Base-by-base conservation (phyloP, 352 stramenopile genomes). In the Halophytophthora polymorphica region DNA sequence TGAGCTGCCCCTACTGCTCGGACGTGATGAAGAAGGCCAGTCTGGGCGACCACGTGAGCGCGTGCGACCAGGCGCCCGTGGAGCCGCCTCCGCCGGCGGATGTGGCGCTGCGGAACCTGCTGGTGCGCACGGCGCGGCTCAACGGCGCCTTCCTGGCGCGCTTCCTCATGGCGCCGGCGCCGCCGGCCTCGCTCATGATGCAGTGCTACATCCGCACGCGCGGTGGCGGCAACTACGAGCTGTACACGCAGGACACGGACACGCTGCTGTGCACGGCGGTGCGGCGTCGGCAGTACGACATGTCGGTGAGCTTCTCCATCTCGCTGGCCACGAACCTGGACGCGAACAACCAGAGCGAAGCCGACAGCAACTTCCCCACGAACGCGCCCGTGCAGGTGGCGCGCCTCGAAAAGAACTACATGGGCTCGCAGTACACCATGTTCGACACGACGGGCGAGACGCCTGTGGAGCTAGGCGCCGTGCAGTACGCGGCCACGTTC, bases 351-450 rank as follows among this genome's bases (percentile, higher is more conserved):
- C 41, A 54, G 41, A 44, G 56, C 6, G 50, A 54, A 29, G 58
- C 54, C 5, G 44, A 61, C 36, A 50, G 47, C 3, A 42, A 35
- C 0, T 59, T 59, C 18, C 47, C 58, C 12, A 25, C 65, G 1
- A 69, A 72, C 31, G 47, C 64, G 1, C 50, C 54, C 0, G 58
- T 80, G 23, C 80, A 84, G 23, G 76, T 93, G 33, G 83, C 77
- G 15, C 65, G 83, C 22, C 61, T 93, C n/a, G 83, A 93, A 58
- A 90, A 90, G 64, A 93, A 93, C 61, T 93, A 90, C 66, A 90
- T 93, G 77, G 83, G 83, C 15, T 90, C 79, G 15, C 83, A 93
- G 76, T 93, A 93, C 75, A 90, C 80, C 3, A 87, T 93, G 69
- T 84, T 76, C 49, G 75, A 88, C 56, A 90, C 72, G 38, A 79